Conservation (phyloP, 129 eudicot species). For the Helichrysum umbraculigerum region DNA sequence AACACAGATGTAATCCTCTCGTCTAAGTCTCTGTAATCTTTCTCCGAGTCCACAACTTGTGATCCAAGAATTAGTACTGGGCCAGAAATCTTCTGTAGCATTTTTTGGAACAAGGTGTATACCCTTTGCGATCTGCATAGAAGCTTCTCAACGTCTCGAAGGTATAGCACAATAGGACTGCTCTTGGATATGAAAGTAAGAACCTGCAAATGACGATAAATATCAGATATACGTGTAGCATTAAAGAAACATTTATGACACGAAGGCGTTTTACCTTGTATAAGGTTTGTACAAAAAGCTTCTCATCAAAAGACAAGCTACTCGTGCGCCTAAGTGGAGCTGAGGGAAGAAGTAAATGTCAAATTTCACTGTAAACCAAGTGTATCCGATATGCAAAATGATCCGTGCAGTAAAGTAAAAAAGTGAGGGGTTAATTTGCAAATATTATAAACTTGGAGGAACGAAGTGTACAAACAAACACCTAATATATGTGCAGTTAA, state of each 20-base stretch:
- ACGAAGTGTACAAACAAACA: too few species aligned
- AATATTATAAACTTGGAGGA: too few species aligned
- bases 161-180: conserved; percentile 70
- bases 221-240: background rate
- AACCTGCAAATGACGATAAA: conserved; percentile 48
- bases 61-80: conserved; percentile 82
- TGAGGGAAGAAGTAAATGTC: conserved; percentile 33
- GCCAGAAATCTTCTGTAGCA: conserved; percentile 74
- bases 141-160: conserved; percentile 86
- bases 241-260: background rate
- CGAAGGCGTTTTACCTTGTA: conserved; percentile 64
- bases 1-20: conserved; percentile 72
- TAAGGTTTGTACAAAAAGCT: conserved; percentile 77
- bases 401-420: background rate
- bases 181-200: conserved; percentile 60
- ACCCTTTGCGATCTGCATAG: conserved; percentile 70
- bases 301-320: conserved; percentile 86
- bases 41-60: conserved; percentile 48
- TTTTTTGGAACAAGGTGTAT: conserved; percentile 69
- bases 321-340: conserved; percentile 77
- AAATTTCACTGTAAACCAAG: background rate
- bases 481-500: too few species aligned
- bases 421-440: background rate
- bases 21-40: conserved; percentile 57
- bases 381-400: background rate